phyloP scores from a whole-genome alignment of 768 basidiomycete species.

The Russula dissimulans region DNA sequence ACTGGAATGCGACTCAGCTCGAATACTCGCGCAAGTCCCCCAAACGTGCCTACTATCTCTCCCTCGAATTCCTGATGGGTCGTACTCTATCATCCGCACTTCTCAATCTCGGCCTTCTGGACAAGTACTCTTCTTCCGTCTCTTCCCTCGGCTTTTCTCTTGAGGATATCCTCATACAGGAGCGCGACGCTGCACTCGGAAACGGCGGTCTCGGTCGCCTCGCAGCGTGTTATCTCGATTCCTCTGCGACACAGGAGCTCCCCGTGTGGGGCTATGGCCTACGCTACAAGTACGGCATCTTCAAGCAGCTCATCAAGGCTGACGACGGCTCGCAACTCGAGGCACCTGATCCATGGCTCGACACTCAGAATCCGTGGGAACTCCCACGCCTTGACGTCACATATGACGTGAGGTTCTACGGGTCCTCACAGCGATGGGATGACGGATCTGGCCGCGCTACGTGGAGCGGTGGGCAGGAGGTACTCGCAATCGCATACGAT shows the following conservation, averaged over 20 bases:
- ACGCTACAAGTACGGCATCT: conserved; percentile 92
- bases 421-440: conserved; percentile 57
- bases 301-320: conserved; percentile 83
- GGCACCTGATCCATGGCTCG: conserved; percentile 90
- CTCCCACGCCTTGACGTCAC: conserved; percentile 76
- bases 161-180: conserved; percentile 78
- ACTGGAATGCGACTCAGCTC: conserved; percentile 80
- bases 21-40: conserved; percentile 73
- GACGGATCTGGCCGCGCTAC: conserved; percentile 44
- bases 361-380: conserved; percentile 85
- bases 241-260: conserved; percentile 80
- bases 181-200: conserved; percentile 90
- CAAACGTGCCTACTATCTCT: conserved; percentile 91
- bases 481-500: conserved; percentile 89
- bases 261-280: conserved; percentile 95
- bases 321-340: conserved; percentile 72
- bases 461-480: conserved; percentile 90
- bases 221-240: conserved; percentile 95
- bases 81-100: conserved; percentile 72
- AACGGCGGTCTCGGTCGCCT: conserved; percentile 94
- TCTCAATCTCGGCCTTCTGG: conserved; percentile 81
- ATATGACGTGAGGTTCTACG: conserved; percentile 86
- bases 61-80: conserved; percentile 88
- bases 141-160: conserved; percentile 80
- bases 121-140: conserved; percentile 58